Percentiles rank a stretch among this genome's conserved stretches.
These are phyloP conservation scores for Exophiala oligosperma DNA, from an alignment of 2,329 filamentous ascomycete species.

Conservation along the genomic window DNA sequence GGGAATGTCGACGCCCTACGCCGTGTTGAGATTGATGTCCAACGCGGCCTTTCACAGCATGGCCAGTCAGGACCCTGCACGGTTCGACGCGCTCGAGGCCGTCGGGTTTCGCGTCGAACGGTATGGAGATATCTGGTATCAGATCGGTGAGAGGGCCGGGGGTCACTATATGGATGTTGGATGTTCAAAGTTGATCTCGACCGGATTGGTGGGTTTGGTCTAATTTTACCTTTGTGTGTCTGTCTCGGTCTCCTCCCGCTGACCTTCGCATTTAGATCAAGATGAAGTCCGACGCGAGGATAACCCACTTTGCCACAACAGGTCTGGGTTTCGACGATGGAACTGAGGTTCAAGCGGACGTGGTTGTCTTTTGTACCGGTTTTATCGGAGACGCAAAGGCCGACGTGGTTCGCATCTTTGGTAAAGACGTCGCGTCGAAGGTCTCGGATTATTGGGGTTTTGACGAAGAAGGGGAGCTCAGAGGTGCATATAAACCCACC, in stretches of 20 bases:
- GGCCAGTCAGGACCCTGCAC: conserved; percentile 36
- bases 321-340: conserved; percentile 48
- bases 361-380: conserved; percentile 50
- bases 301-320: conserved; percentile 37
- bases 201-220: conserved; percentile 32
- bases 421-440: conserved; percentile 39
- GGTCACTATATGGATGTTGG: conserved; percentile 53
- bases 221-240: background rate
- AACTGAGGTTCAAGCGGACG: conserved; percentile 43
- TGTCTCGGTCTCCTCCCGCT: background rate
- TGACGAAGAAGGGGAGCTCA: conserved; percentile 49
- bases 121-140: conserved; percentile 37
- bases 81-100: conserved; percentile 42
- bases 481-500: conserved; percentile 41
- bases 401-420: conserved; percentile 40
- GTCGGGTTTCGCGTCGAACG: conserved; percentile 46
- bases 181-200: conserved; percentile 42
- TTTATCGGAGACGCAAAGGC: conserved; percentile 45
- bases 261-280: conserved; percentile 37
- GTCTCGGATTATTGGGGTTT: conserved; percentile 48
- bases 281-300: conserved; percentile 41
- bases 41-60: conserved; percentile 32
- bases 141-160: conserved; percentile 45
- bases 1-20: conserved; percentile 32
- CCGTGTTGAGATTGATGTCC: conserved; percentile 33